Conservation (phyloP, 164 flowering plant genomes). For the Vitis vinifera region ASM3070453v1 NC_081815.1:7061501-7062000, state of each 20-base stretch:
- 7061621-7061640: slow-evolving; percentile 41
- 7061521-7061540: slow-evolving; percentile 68
- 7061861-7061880: slow-evolving; percentile 33
- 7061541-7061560: slow-evolving; percentile 56
- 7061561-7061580: slow-evolving; percentile 44
- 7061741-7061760: slow-evolving; percentile 3
- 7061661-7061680: slow-evolving; percentile 55
- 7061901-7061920: not conserved
- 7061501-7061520: slow-evolving; percentile 63
- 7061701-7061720: slow-evolving; percentile 39
- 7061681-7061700: slow-evolving; percentile 62
- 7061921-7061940: not conserved
- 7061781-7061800: slow-evolving; percentile 4
- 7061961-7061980: slow-evolving; percentile 27
- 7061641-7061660: slow-evolving; percentile 51
- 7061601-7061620: slow-evolving; percentile 72
- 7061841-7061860: slow-evolving; percentile 36
- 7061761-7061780: not conserved
- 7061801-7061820: not conserved
- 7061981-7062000: slow-evolving; percentile 37
- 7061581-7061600: slow-evolving; percentile 75
- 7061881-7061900: slow-evolving; percentile 34
- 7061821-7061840: slow-evolving; percentile 19
- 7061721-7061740: slow-evolving; percentile 12
- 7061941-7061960: slow-evolving; percentile 8